Evolutionary conservation across 371 early-diverging fungal genomes (phyloP).

Genomic region (Mucor sp.): DNA sequence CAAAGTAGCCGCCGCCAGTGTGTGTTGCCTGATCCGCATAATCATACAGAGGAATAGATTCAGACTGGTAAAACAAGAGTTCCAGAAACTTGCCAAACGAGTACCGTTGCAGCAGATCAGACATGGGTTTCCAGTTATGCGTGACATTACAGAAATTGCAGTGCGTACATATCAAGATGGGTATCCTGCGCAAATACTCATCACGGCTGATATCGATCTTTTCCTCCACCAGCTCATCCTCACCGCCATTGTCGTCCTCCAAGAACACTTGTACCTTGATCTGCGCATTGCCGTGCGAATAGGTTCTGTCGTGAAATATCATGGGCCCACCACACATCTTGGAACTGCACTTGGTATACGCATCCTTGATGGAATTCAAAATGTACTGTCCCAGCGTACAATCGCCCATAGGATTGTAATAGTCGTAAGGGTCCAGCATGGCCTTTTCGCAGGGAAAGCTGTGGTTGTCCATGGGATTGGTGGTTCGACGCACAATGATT

Average conservation of each 20-base stretch:
- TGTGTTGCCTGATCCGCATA: neutral
- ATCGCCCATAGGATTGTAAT: conserved; percentile 77
- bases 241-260: conserved; percentile 17
- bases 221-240: conserved; percentile 23
- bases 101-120: conserved; percentile 85
- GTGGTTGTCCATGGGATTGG: conserved; percentile 28
- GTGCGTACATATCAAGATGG: conserved; percentile 81
- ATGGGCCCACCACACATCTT: conserved; percentile 74
- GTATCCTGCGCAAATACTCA: conserved; percentile 24
- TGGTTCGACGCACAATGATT: conserved; percentile 54
- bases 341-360: conserved; percentile 63
- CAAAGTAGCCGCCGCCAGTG: neutral
- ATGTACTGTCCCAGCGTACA: conserved; percentile 87
- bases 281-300: conserved; percentile 79
- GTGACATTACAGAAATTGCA: conserved; percentile 69
- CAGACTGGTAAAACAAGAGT: conserved; percentile 77
- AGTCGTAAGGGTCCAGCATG: conserved; percentile 74
- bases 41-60: conserved; percentile 27
- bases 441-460: conserved; percentile 76
- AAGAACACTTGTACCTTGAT: conserved; percentile 64
- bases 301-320: conserved; percentile 79
- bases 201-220: conserved; percentile 24
- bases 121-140: conserved; percentile 58
- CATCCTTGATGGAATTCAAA: conserved; percentile 76
- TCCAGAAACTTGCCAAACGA: conserved; percentile 97